Conservation (phyloP, 2,329 filamentous ascomycete genomes). For the Bipolaris gigantea region DNA sequence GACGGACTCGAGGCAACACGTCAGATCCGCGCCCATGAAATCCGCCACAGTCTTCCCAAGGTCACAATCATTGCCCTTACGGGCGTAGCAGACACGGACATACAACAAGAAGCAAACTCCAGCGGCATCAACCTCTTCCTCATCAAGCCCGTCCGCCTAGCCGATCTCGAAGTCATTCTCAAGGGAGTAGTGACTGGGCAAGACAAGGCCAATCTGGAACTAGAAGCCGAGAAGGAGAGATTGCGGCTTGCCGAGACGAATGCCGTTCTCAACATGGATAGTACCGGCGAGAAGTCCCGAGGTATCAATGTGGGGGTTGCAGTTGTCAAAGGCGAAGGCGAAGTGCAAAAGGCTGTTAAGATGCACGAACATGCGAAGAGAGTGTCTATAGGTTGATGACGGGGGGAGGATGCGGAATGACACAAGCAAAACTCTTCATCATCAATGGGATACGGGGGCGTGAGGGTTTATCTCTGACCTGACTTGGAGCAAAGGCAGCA, state of each 20-base stretch:
- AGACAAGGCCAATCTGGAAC: slow-evolving; percentile 26
- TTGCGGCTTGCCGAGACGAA: slow-evolving; percentile 4
- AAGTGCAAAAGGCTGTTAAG: neutral
- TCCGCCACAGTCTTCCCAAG: slow-evolving; percentile 45
- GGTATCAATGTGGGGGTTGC: slow-evolving; percentile 10
- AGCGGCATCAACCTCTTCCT: slow-evolving; percentile 59
- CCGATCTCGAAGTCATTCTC: slow-evolving; percentile 48
- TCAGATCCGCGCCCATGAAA: slow-evolving; percentile 51
- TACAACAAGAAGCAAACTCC: slow-evolving; percentile 54
- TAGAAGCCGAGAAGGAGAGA: slow-evolving; percentile 14
- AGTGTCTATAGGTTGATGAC: slow-evolving; percentile 7
- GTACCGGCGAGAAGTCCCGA: neutral
- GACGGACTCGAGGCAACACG: slow-evolving; percentile 47
- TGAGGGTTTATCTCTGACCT: neutral
- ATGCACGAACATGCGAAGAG: slow-evolving; percentile 7
- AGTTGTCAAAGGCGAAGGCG: slow-evolving; percentile 6
- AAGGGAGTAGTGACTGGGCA: slow-evolving; percentile 39
- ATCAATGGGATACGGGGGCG: no score
- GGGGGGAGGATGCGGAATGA: neutral
- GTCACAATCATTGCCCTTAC: slow-evolving; percentile 58
- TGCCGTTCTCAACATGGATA: slow-evolving; percentile 4
- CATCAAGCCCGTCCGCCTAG: slow-evolving; percentile 56
- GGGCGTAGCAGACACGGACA: slow-evolving; percentile 55
- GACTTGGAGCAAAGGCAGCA: neutral
- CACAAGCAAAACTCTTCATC: neutral